A percentile compares a stretch with the other conserved stretches of the same genome.
Evolutionary conservation across 805 yeast genomes (phyloP).

Genomic region (Candida stauntonica): DNA sequence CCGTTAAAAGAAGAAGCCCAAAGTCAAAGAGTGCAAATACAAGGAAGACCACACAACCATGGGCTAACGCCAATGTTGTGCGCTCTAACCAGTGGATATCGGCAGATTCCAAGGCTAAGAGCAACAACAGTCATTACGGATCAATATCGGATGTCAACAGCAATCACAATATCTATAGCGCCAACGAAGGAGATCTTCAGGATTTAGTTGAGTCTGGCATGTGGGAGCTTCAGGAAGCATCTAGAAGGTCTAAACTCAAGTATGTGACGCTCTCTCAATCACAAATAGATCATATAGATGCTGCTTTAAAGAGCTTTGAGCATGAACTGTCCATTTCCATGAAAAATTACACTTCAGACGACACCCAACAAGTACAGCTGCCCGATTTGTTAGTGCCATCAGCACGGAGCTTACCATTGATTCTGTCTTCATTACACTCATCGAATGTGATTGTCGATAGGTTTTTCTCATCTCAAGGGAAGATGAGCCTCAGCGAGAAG

Average conservation of each 20-base stretch:
- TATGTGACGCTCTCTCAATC: neutral
- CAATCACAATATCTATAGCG: neutral
- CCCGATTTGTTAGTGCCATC: constrained; percentile 6
- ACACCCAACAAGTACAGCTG: too few relatives aligned
- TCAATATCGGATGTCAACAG: neutral
- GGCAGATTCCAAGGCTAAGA: neutral
- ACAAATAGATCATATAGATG: neutral
- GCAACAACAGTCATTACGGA: neutral
- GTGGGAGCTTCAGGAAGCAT: constrained; percentile 1
- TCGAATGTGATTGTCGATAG: neutral
- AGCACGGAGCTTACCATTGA: constrained; percentile 1
- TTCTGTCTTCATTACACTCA: neutral
- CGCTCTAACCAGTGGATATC: constrained; percentile 11
- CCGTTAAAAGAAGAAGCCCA: too few relatives aligned
- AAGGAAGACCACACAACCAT: too few relatives aligned
- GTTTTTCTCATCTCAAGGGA: constrained; percentile 8
- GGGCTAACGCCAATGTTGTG: neutral
- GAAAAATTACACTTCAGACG: too few relatives aligned
- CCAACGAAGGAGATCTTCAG: neutral
- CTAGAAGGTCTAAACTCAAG: neutral
- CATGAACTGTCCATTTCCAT: constrained; percentile 6
- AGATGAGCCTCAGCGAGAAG: constrained; percentile 1
- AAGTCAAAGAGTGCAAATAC: too few relatives aligned
- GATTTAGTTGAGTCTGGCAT: constrained; percentile 2
- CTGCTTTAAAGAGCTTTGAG: constrained; percentile 5